phyloP scores from a whole-genome alignment of 257 asterid species.

The Datura wrightii region DNA sequence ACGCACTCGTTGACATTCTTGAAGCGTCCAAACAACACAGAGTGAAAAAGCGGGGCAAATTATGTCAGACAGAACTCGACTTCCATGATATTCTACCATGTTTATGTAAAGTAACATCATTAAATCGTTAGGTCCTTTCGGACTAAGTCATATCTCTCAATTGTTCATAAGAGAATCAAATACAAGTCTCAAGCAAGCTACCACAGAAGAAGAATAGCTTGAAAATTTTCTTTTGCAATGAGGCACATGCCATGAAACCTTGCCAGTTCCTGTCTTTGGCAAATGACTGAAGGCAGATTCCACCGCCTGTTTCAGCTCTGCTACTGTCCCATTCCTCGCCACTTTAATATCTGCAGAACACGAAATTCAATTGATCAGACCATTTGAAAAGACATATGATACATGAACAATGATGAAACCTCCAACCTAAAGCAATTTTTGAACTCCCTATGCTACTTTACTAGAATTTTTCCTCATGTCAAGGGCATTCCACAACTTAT shows the following conservation, averaged over 20 bases:
- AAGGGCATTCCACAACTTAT: not conserved
- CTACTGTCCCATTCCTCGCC: slow-evolving; percentile 64
- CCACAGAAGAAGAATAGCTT: not conserved
- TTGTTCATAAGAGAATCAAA: not conserved
- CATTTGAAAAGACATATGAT: not conserved
- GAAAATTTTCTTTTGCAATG: not conserved
- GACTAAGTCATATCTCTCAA: not conserved
- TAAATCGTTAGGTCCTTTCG: not conserved
- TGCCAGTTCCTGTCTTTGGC: slow-evolving; percentile 65
- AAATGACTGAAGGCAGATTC: slow-evolving; percentile 74
- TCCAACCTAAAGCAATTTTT: not conserved
- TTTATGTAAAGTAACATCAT: not conserved
- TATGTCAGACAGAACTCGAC: not conserved
- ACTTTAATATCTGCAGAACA: slow-evolving; percentile 66
- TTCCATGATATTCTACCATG: not conserved
- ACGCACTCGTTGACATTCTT: too few relatives aligned
- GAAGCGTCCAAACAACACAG: too few relatives aligned
- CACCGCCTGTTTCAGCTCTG: slow-evolving; percentile 77
- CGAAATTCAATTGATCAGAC: slow-evolving; percentile 27
- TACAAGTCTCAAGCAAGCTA: not conserved
- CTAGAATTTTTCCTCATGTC: not conserved
- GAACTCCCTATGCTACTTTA: not conserved
- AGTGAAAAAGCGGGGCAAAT: slow-evolving; percentile 23
- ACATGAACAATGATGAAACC: not conserved
- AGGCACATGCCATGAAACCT: slow-evolving; percentile 72